Base-by-base conservation (phyloP, 768 basidiomycete species). In the Mrakia gelida region DNA sequence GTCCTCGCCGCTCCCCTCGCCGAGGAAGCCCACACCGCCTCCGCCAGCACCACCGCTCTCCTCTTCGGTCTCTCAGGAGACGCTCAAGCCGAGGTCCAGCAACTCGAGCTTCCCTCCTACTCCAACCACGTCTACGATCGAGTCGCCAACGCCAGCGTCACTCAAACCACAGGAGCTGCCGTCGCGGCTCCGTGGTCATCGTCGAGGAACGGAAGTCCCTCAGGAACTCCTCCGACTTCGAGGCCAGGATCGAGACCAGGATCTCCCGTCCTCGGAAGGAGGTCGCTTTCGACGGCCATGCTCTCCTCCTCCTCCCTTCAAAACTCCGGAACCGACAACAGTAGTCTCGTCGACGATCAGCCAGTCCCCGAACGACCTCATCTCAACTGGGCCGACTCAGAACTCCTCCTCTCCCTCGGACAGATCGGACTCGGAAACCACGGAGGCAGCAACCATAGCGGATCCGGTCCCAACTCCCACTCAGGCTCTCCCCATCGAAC, bases 121-220 rank as follows among this genome's bases (percentile, higher is more conserved):
- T 88, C 87, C 28, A 89, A 92, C 73, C 96, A 98, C 84, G 89
- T 98, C 34, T 89, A 92, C 61, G 96, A 98, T 83, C 89, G 96
- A 54, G 90, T 98, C 62, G 86, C 86, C 30, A 83, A 85, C 77
- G 84, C 85, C 52, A 83, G 83, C 38, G 83, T 79, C 68, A n/a
- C 38, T 32, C 54, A 75, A 16, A 43, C 78, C 9, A 41, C 75
- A 1, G 68, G 68, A 6, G n/a, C 54, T 34, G 74, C 75, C 30
- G 62, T 71, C 26, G 68, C 74, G 5, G 74, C 78, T 34, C 54
- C 67, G 16, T 79, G 78, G 78, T 73, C 77, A 30, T 70, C 49
- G 65, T 45, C 71, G 18, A 54, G 71, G 23, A 71, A 71, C 62
- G 56, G 54, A 54, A 62, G 59, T 45, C 78, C 78, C 34, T 56